Conservation (phyloP, 768 basidiomycete genomes). For the Clitopilus hobsonii region DNA sequence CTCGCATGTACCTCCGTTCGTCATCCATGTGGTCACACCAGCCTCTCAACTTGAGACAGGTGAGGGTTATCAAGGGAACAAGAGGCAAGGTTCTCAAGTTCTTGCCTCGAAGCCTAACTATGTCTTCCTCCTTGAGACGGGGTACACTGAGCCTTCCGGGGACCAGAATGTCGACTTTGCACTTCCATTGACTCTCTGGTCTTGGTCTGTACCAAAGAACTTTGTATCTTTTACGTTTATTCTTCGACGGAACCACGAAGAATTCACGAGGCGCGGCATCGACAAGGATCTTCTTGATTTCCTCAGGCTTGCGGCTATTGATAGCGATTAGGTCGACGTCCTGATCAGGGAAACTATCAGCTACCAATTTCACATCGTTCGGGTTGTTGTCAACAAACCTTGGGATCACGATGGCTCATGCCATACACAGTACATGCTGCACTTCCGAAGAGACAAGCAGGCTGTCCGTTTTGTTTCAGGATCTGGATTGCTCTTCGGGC, state of each 20-base stretch:
- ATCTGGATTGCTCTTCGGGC: not conserved
- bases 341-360: not conserved
- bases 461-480: not conserved
- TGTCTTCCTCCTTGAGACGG: not conserved
- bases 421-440: constrained; percentile 9
- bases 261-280: not conserved
- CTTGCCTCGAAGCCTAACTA: not conserved
- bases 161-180: constrained; percentile 15
- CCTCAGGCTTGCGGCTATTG: not conserved
- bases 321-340: constrained; percentile 1
- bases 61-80: constrained; percentile 7
- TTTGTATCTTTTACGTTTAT: not conserved
- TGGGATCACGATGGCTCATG: constrained; percentile 13
- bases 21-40: constrained; percentile 10
- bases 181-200: not conserved
- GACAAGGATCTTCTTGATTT: not conserved
- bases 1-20: not conserved
- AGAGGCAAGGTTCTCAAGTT: constrained; percentile 2
- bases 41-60: constrained; percentile 12
- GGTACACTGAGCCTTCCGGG: constrained; percentile 12
- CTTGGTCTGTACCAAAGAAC: not conserved
- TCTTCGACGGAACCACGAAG: not conserved
- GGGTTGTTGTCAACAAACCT: no score
- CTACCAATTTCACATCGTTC: no score
- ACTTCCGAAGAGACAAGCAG: constrained; percentile 11